A percentile compares a stretch with the other conserved stretches of the same genome.
phyloP scores from a whole-genome alignment of 2,329 filamentous ascomycete species.

The Sporothrix euskadiensis region DNA sequence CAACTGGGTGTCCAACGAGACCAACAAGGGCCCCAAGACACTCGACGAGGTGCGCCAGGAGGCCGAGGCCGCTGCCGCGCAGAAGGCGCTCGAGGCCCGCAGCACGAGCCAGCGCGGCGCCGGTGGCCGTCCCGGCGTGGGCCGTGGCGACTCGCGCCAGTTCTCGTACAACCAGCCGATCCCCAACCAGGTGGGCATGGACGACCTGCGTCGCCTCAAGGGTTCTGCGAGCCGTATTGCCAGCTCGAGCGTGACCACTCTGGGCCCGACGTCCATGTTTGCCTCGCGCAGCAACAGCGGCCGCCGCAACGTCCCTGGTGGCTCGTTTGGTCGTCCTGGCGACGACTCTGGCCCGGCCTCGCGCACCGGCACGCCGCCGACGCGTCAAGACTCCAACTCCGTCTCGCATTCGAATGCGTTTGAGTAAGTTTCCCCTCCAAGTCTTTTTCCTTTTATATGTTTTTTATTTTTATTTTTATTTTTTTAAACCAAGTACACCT shows the following conservation, averaged over 20 bases:
- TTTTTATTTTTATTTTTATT: not conserved
- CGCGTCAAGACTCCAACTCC: conserved; percentile 52
- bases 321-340: conserved; percentile 68
- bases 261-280: conserved; percentile 87
- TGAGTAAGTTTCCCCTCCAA: conserved; percentile 63
- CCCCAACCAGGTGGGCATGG: conserved; percentile 85
- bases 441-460: not conserved
- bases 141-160: conserved; percentile 77
- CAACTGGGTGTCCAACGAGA: conserved; percentile 83
- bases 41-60: conserved; percentile 87
- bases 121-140: conserved; percentile 68
- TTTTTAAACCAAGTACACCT: not conserved
- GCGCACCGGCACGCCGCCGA: conserved; percentile 83
- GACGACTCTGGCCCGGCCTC: conserved; percentile 88
- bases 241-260: conserved; percentile 59
- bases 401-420: conserved; percentile 77
- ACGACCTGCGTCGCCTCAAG: conserved; percentile 85
- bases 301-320: conserved; percentile 68
- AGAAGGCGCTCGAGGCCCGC: conserved; percentile 73
- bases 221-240: conserved; percentile 58
- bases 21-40: conserved; percentile 94
- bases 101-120: conserved; percentile 64
- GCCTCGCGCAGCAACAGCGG: conserved; percentile 89
- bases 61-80: conserved; percentile 73
- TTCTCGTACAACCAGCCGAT: conserved; percentile 76